These are phyloP conservation scores for Penicillium flavigenum DNA, from an alignment of 495 filamentous ascomycete genomes.

Conservation along the genomic window DNA sequence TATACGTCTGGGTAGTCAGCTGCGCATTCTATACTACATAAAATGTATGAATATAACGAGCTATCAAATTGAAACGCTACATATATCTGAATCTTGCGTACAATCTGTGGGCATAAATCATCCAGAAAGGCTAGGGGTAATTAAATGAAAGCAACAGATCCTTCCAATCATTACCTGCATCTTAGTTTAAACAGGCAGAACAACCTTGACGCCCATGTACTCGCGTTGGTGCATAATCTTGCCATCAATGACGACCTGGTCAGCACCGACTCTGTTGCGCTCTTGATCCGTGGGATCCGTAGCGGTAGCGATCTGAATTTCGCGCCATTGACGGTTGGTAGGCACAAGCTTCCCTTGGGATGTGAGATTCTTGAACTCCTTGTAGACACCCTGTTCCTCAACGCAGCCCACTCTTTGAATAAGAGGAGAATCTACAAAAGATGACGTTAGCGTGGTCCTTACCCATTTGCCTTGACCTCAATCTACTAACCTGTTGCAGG, in stretches of 20 bases:
- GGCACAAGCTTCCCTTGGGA: constrained; percentile 36
- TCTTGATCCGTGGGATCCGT: constrained; percentile 43
- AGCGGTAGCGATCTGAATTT: constrained; percentile 41
- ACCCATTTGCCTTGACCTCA: background rate
- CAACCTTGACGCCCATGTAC: constrained; percentile 46
- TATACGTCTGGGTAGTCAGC: background rate
- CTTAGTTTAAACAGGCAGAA: constrained; percentile 34
- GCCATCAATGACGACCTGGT: constrained; percentile 41
- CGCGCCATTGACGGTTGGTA: constrained; percentile 41
- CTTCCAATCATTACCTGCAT: background rate
- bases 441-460: background rate
- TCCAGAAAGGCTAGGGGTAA: background rate
- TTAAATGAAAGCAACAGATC: background rate
- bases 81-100: background rate
- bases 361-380: constrained; percentile 39
- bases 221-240: constrained; percentile 45
- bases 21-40: background rate
- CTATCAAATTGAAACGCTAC: background rate
- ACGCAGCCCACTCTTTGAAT: constrained; percentile 42
- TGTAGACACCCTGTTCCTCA: constrained; percentile 44
- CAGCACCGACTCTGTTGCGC: constrained; percentile 35
- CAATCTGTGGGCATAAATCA: background rate
- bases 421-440: constrained; percentile 33
- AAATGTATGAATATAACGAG: background rate
- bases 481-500: constrained; percentile 28